Conservation (phyloP, 805 yeast species). For the Priceomyces melissophilus region DNA sequence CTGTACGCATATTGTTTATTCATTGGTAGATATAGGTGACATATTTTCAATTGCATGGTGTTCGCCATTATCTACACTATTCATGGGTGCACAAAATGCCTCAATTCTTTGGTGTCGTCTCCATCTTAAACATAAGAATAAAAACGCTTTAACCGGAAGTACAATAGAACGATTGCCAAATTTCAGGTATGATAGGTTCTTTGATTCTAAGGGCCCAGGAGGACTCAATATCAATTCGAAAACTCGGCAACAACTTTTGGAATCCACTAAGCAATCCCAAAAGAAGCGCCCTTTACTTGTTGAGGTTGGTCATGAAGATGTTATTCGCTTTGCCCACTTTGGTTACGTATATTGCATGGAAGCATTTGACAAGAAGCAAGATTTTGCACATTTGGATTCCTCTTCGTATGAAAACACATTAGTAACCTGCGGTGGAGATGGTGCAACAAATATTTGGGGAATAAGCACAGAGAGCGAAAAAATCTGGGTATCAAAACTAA, state of each 20-base stretch:
- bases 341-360: conserved; percentile 82
- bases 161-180: conserved; percentile 40
- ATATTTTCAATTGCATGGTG: conserved; percentile 80
- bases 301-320: conserved; percentile 66
- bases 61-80: conserved; percentile 54
- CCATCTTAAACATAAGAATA: conserved; percentile 4
- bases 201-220: conserved; percentile 87
- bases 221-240: conserved; percentile 42
- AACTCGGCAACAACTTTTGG: conserved; percentile 20
- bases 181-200: conserved; percentile 74
- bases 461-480: conserved; percentile 9
- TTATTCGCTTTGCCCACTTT: conserved; percentile 80
- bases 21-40: conserved; percentile 88
- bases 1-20: conserved; percentile 70
- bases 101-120: conserved; percentile 68
- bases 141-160: conserved; percentile 1
- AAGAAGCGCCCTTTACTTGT: conserved; percentile 33
- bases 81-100: conserved; percentile 91
- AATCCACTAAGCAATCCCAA: conserved; percentile 10
- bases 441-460: conserved; percentile 78
- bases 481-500: conserved; percentile 16
- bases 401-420: conserved; percentile 16
- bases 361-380: conserved; percentile 16
- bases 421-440: conserved; percentile 83
- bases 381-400: conserved; percentile 17